phyloP scores from a whole-genome alignment of 163 green algal genomes.

The Picocystis sp. region DNA sequence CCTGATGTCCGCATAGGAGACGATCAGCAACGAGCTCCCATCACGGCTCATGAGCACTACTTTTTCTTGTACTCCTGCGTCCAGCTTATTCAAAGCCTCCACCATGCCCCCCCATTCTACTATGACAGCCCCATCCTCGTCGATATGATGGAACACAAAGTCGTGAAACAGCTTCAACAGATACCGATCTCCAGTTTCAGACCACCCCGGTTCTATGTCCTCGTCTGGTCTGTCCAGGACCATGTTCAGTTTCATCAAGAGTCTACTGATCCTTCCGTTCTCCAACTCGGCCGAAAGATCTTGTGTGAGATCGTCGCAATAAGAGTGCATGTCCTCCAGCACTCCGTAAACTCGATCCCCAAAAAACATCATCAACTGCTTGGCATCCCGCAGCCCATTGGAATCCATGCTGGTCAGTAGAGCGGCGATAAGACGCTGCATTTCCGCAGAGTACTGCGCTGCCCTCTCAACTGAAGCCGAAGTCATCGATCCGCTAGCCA shows the following conservation, averaged over 20 bases:
- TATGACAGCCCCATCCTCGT: slow-evolving; percentile 38
- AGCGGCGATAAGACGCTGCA: slow-evolving; percentile 42
- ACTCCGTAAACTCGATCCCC: slow-evolving; percentile 24
- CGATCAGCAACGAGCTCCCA: slow-evolving; percentile 69
- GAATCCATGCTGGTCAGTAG: slow-evolving; percentile 44
- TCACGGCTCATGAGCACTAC: slow-evolving; percentile 73
- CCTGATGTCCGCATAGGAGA: slow-evolving; percentile 61
- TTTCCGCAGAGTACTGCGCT: slow-evolving; percentile 30
- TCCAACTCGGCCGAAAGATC: slow-evolving; percentile 65
- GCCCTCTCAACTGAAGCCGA: slow-evolving; percentile 9
- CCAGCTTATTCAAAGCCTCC: slow-evolving; percentile 40
- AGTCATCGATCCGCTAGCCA: slow-evolving; percentile 39
- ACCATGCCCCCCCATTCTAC: slow-evolving; percentile 74
- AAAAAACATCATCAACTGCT: slow-evolving; percentile 40
- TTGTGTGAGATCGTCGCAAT: slow-evolving; percentile 1
- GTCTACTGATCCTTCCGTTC: slow-evolving; percentile 67
- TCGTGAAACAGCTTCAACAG: slow-evolving; percentile 79
- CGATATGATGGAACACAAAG: slow-evolving; percentile 71
- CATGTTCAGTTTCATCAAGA: slow-evolving; percentile 59
- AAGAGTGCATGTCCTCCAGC: not conserved
- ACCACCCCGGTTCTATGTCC: slow-evolving; percentile 16
- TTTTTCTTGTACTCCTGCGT: slow-evolving; percentile 67
- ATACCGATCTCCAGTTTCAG: slow-evolving; percentile 49
- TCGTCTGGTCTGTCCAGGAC: slow-evolving; percentile 52
- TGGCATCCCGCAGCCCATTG: slow-evolving; percentile 3